A percentile compares a stretch with the other conserved stretches of the same genome.
Evolutionary conservation across 2,329 filamentous ascomycete genomes (phyloP).

Genomic region (Apiospora malaysiana): DNA sequence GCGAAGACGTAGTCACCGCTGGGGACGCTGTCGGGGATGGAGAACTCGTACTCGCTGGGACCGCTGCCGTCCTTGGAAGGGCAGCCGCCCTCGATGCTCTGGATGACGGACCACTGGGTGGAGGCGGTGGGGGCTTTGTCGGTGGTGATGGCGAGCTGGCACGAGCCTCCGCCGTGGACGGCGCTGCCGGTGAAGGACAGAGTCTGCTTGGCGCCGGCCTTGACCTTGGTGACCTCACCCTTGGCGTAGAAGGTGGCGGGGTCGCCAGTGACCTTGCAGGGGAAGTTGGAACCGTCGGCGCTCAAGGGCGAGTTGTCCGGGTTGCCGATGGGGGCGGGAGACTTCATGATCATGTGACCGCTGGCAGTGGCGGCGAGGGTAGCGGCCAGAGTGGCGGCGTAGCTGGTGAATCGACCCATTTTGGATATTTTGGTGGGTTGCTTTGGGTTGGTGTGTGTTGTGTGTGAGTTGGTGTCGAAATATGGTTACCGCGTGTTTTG

Average conservation of each 20-base stretch:
- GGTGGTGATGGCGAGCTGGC: conserved; percentile 72
- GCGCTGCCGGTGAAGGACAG: conserved; percentile 66
- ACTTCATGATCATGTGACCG: conserved; percentile 68
- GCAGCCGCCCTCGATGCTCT: conserved; percentile 73
- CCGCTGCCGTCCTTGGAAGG: conserved; percentile 52
- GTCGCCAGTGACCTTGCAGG: conserved; percentile 62
- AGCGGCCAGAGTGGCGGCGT: conserved; percentile 49
- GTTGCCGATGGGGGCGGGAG: conserved; percentile 59
- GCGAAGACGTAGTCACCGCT: conserved; percentile 71
- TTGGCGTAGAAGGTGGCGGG: conserved; percentile 42
- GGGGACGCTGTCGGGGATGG: conserved; percentile 63
- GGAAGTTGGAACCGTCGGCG: conserved; percentile 58
- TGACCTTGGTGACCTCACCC: conserved; percentile 46
- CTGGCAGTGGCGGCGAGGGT: conserved; percentile 54
- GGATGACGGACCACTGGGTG: conserved; percentile 72
- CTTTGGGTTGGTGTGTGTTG: neutral
- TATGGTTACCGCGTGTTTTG: neutral
- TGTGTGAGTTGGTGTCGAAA: neutral
- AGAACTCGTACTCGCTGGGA: conserved; percentile 60
- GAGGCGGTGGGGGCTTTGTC: conserved; percentile 49
- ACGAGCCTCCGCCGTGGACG: conserved; percentile 75
- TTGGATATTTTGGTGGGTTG: conserved; percentile 15
- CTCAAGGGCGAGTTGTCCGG: conserved; percentile 63
- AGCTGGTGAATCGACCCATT: conserved; percentile 20
- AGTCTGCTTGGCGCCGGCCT: conserved; percentile 48